phyloP scores from a whole-genome alignment of 768 basidiomycete genomes.

The Boletus rubroflammeus region DNA sequence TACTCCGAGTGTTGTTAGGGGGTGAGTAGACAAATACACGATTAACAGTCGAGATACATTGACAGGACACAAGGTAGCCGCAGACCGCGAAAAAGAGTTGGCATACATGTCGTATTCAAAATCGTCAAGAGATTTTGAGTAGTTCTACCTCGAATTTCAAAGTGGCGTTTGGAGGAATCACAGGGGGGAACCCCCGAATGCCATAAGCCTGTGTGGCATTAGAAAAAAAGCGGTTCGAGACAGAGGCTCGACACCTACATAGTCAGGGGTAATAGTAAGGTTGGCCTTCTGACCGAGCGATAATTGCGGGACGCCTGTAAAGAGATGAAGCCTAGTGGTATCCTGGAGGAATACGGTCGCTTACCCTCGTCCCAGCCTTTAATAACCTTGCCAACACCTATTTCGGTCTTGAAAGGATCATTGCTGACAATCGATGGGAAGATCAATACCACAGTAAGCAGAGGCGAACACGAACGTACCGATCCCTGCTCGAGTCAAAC shows the following conservation, averaged over 20 bases:
- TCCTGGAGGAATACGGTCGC: conserved; percentile 12
- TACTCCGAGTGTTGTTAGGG: neutral
- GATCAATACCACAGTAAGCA: neutral
- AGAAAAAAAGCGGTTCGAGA: neutral
- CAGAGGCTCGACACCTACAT: conserved; percentile 44
- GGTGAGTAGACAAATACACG: conserved; percentile 14
- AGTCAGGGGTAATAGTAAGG: conserved; percentile 71
- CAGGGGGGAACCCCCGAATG: conserved; percentile 66
- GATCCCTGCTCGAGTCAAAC: conserved; percentile 77
- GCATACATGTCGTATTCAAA: conserved; percentile 20
- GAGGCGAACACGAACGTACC: conserved; percentile 40
- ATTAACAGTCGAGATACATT: conserved; percentile 22
- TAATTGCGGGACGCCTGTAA: conserved; percentile 68
- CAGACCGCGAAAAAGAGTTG: conserved; percentile 10
- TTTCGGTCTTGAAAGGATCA: conserved; percentile 60
- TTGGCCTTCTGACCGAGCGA: conserved; percentile 73
- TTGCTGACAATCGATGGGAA: conserved; percentile 38
- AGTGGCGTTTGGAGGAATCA: conserved; percentile 73
- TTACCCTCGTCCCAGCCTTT: conserved; percentile 88
- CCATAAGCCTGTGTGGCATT: conserved; percentile 59
- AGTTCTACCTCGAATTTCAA: conserved; percentile 85
- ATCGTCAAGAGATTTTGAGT: conserved; percentile 54
- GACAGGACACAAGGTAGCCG: conserved; percentile 25
- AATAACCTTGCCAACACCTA: conserved; percentile 81
- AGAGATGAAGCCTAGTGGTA: neutral